A percentile compares a stretch with the other conserved stretches of the same genome.
Evolutionary conservation across 371 early-diverging fungal species (phyloP).

Genomic region (Syncephalis plumigaleata): DNA sequence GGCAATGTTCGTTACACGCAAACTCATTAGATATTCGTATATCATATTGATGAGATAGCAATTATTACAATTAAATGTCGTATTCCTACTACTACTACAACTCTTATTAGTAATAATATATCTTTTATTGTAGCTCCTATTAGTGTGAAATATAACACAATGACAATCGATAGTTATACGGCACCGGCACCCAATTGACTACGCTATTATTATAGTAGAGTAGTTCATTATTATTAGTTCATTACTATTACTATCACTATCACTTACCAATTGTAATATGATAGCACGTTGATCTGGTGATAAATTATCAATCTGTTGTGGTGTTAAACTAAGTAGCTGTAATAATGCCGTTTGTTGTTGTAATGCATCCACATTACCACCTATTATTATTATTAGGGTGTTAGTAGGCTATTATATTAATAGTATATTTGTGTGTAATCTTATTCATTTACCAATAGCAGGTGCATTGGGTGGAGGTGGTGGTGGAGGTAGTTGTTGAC

Average conservation of each 20-base stretch:
- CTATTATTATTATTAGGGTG: background rate
- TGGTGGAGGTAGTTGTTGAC: background rate
- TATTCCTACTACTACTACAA: too few relatives aligned
- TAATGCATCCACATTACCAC: constrained; percentile 11
- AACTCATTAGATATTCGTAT: background rate
- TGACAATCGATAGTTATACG: background rate
- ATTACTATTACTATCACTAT: background rate
- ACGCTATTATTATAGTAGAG: background rate
- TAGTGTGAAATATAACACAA: too few relatives aligned
- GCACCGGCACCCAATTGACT: background rate
- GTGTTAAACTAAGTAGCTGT: constrained; percentile 29
- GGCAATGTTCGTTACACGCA: background rate
- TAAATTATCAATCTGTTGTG: constrained; percentile 27
- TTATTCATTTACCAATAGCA: background rate
- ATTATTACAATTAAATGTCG: too few relatives aligned
- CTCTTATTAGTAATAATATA: too few relatives aligned
- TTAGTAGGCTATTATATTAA: background rate
- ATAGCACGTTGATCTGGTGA: constrained; percentile 29
- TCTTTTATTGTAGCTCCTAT: too few relatives aligned
- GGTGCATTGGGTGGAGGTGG: background rate
- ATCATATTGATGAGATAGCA: background rate
- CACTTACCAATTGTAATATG: constrained; percentile 28
- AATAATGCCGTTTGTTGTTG: constrained; percentile 27
- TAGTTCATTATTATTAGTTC: background rate
- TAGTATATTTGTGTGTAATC: background rate